These are phyloP conservation scores for Podila epigama DNA, from an alignment of 192 early-diverging fungal genomes.

Conservation along the genomic window DNA sequence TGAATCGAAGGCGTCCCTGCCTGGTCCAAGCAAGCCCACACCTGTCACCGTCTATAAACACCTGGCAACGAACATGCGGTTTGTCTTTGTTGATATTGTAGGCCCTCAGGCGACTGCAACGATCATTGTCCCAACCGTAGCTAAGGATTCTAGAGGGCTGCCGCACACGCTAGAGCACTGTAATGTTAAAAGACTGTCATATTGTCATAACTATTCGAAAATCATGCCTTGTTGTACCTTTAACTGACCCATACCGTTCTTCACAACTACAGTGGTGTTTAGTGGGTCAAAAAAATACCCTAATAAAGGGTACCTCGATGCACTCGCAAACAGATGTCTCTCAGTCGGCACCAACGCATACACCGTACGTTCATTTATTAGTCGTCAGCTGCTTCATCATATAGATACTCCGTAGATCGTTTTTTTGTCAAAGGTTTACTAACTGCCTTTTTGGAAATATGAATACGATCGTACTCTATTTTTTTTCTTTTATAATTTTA, in stretches of 20 bases:
- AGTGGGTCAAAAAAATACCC: conserved; percentile 76
- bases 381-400: too few species aligned
- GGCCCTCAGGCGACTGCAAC: conserved; percentile 72
- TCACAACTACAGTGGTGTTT: conserved; percentile 65
- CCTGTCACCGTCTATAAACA: conserved; percentile 60
- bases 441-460: too few species aligned
- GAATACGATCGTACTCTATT: too few species aligned
- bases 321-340: conserved; percentile 73
- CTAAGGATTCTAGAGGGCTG: conserved; percentile 70
- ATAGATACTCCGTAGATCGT: too few species aligned
- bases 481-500: too few species aligned
- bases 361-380: conserved; percentile 44
- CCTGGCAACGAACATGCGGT: conserved; percentile 53
- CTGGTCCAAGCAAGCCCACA: conserved; percentile 41
- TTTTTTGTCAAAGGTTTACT: too few species aligned
- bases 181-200: conserved; percentile 10
- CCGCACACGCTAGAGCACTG: conserved; percentile 84
- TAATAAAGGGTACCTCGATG: conserved; percentile 77
- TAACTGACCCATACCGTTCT: background rate
- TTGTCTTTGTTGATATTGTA: conserved; percentile 68
- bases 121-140: conserved; percentile 79
- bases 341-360: conserved; percentile 80
- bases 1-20: conserved; percentile 38
- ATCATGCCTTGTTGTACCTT: too few species aligned
- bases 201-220: too few species aligned